A percentile compares a stretch with the other conserved stretches of the same genome.
Conservation (phyloP, 2,329 filamentous ascomycete species). For the Talaromyces rugulosus region DNA sequence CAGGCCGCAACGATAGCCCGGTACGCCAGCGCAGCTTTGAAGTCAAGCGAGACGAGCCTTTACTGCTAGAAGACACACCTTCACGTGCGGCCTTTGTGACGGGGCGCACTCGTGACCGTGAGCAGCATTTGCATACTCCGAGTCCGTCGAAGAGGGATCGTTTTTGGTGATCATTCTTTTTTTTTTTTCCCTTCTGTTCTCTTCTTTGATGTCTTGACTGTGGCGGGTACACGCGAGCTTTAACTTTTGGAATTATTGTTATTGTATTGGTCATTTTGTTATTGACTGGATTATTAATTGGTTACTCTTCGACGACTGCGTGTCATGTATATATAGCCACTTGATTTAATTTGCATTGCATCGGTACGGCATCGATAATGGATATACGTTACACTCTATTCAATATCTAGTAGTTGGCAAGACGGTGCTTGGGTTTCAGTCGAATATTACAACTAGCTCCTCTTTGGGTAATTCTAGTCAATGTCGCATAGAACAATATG, state of each 20-base stretch:
- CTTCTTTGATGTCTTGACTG: neutral
- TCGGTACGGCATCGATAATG: neutral
- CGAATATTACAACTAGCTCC: too few species aligned
- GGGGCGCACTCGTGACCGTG: slow-evolving; percentile 27
- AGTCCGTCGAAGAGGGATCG: slow-evolving; percentile 25
- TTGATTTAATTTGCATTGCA: neutral
- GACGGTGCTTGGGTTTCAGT: too few species aligned
- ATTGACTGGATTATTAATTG: neutral
- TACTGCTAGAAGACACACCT: slow-evolving; percentile 25
- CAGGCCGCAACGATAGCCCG: slow-evolving; percentile 5
- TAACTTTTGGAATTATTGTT: neutral
- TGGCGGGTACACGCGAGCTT: neutral
- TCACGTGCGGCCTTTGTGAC: slow-evolving; percentile 27
- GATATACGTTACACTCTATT: neutral
- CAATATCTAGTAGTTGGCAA: too few species aligned
- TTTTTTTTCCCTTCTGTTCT: neutral
- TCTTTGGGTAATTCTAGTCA: too few species aligned
- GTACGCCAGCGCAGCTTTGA: slow-evolving; percentile 16
- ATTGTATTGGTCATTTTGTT: neutral
- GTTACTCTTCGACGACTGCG: neutral
- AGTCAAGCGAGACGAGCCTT: slow-evolving; percentile 17
- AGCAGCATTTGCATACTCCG: slow-evolving; percentile 31
- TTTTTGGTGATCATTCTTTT: neutral
- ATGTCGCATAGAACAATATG: too few species aligned
- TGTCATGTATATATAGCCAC: neutral